These are phyloP conservation scores for Porcisia hertigi DNA, from an alignment of 208 protist genomes.

Conservation along the genomic window DNA sequence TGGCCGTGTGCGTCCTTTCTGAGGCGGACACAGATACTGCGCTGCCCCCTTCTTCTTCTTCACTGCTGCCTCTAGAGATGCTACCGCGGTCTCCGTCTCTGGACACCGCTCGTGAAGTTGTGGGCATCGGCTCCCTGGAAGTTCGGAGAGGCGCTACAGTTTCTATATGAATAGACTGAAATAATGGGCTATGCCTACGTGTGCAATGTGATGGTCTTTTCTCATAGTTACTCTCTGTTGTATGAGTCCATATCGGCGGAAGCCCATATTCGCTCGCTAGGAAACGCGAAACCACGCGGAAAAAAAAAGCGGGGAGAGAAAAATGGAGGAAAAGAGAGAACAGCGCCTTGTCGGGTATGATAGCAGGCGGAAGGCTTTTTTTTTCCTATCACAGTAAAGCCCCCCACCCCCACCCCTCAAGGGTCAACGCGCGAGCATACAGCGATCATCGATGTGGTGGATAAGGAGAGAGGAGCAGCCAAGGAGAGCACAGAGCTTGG, in stretches of 20 bases:
- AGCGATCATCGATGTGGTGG: neutral
- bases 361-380: too few species aligned
- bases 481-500: neutral
- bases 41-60: neutral
- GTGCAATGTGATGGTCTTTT: too few species aligned
- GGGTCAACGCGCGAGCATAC: neutral
- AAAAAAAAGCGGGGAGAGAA: too few species aligned
- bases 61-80: neutral
- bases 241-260: too few species aligned
- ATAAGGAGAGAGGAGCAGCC: neutral
- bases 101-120: neutral
- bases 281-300: too few species aligned
- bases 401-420: neutral
- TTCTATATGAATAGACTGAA: neutral
- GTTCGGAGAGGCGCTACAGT: too few species aligned
- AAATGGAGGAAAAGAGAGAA: too few species aligned
- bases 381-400: too few species aligned
- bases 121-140: neutral
- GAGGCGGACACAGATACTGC: neutral
- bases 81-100: neutral
- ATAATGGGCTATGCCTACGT: neutral
- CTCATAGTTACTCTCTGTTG: too few species aligned
- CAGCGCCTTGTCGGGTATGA: too few species aligned
- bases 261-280: too few species aligned
- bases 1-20: neutral